A percentile compares a stretch with the other conserved stretches of the same genome.
Evolutionary conservation across 176 grass and related monocot genomes (phyloP).

Genomic region (Zoysia japonica): DNA sequence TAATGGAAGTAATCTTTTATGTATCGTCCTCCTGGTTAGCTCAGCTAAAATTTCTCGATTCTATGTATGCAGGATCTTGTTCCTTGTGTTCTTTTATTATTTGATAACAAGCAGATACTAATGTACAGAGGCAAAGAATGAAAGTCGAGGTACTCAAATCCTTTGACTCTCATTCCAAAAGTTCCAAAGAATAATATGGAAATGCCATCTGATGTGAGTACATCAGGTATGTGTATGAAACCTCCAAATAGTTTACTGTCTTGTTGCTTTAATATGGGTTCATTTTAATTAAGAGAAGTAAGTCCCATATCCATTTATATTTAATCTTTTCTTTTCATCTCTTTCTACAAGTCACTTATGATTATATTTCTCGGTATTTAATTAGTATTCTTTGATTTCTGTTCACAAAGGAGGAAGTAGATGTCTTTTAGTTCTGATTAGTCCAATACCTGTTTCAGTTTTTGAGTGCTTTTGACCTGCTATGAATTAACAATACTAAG

Average conservation of each 20-base stretch:
- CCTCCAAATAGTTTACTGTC: neutral
- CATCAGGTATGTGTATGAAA: conserved; percentile 53
- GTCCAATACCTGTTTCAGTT: neutral
- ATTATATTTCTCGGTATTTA: neutral
- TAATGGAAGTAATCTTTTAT: conserved; percentile 21
- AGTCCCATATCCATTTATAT: conserved; percentile 1
- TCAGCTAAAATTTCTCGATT: conserved; percentile 38
- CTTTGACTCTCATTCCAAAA: conserved; percentile 48
- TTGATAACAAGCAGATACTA: conserved; percentile 53
- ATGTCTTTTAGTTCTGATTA: neutral
- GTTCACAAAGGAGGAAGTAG: neutral
- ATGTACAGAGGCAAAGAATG: conserved; percentile 61
- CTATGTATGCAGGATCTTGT: conserved; percentile 69
- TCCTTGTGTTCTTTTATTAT: conserved; percentile 85
- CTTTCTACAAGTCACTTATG: too few relatives aligned
- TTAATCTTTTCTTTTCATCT: too few relatives aligned
- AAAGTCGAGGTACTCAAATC: conserved; percentile 73
- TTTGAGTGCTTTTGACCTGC: neutral
- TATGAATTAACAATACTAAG: conserved; percentile 12
- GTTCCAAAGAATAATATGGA: conserved; percentile 29
- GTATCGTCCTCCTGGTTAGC: neutral
- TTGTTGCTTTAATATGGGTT: conserved; percentile 13
- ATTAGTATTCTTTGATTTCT: neutral
- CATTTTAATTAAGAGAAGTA: neutral
- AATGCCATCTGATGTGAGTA: conserved; percentile 39